These are phyloP conservation scores for Solanum hybrid DNA, from an alignment of 305 asterid genomes.

Conservation along the genomic window DNA sequence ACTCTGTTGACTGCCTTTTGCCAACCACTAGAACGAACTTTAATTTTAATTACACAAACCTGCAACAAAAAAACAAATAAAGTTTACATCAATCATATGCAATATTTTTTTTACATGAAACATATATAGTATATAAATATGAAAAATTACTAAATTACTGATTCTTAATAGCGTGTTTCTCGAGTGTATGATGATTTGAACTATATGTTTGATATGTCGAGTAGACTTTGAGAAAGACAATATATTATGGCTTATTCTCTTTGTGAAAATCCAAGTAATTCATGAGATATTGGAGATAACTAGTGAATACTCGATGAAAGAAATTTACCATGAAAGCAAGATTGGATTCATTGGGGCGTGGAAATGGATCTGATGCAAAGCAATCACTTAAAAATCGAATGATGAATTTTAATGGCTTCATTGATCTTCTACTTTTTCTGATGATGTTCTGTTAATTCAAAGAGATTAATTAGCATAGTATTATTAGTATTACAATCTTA, in stretches of 20 bases:
- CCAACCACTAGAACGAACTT: not conserved
- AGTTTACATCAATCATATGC: not conserved
- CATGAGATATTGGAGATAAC: not conserved
- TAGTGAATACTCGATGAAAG: not conserved
- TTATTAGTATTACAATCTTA: not conserved
- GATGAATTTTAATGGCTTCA: not conserved
- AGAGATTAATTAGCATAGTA: not conserved
- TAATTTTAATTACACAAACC: constrained; percentile 4
- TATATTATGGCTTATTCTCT: not conserved
- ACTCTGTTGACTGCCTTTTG: constrained; percentile 1
- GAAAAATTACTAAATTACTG: too few species aligned
- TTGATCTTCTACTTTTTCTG: not conserved
- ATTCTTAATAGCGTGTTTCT: not conserved
- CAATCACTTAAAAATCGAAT: not conserved
- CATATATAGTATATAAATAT: too few species aligned
- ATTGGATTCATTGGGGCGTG: not conserved
- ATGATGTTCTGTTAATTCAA: not conserved
- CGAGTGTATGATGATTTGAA: not conserved
- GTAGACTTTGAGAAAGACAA: not conserved
- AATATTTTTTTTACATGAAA: not conserved
- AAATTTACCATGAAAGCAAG: constrained; percentile 4
- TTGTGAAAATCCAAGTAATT: too few species aligned
- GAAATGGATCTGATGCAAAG: not conserved
- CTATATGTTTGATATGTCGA: not conserved
- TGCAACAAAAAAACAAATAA: not conserved